These are phyloP conservation scores for Chrysopogon serrulatus DNA, from an alignment of 176 grass and related monocot genomes.

Conservation along the genomic window DNA sequence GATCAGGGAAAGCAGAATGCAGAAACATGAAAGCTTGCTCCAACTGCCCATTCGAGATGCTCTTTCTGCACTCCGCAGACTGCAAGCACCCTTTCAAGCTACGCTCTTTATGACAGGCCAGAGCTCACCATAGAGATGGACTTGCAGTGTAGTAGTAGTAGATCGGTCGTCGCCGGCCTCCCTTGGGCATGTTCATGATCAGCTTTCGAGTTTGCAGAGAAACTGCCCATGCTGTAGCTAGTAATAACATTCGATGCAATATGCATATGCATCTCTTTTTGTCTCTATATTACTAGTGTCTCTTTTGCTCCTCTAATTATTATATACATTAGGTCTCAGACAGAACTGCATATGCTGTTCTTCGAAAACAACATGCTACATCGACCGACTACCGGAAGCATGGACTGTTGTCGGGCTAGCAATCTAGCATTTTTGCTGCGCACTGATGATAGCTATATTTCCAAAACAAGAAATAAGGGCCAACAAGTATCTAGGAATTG, in stretches of 20 bases:
- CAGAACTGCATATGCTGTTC: neutral
- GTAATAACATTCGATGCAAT: neutral
- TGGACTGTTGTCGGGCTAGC: too few relatives aligned
- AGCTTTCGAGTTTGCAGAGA: neutral
- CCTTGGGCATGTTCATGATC: neutral
- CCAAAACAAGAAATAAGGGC: too few relatives aligned
- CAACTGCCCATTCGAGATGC: slow-evolving; percentile 16
- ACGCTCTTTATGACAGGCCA: neutral
- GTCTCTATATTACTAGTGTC: neutral
- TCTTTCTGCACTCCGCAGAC: neutral
- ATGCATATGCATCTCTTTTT: neutral
- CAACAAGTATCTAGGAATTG: too few relatives aligned
- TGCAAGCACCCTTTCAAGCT: neutral
- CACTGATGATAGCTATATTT: too few relatives aligned
- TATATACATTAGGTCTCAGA: neutral
- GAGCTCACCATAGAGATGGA: neutral
- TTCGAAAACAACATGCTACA: neutral
- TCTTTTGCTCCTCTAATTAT: neutral
- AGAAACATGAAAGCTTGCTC: neutral
- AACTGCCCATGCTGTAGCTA: neutral
- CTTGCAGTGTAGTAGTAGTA: neutral
- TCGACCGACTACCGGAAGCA: too few relatives aligned
- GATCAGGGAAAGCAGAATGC: neutral
- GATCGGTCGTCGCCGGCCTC: neutral
- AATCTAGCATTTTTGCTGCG: too few relatives aligned